Percentiles rank a stretch among this genome's conserved stretches.
Evolutionary conservation across 2,329 filamentous ascomycete genomes (phyloP).

Genomic region (Diaporthe ilicicola): DNA sequence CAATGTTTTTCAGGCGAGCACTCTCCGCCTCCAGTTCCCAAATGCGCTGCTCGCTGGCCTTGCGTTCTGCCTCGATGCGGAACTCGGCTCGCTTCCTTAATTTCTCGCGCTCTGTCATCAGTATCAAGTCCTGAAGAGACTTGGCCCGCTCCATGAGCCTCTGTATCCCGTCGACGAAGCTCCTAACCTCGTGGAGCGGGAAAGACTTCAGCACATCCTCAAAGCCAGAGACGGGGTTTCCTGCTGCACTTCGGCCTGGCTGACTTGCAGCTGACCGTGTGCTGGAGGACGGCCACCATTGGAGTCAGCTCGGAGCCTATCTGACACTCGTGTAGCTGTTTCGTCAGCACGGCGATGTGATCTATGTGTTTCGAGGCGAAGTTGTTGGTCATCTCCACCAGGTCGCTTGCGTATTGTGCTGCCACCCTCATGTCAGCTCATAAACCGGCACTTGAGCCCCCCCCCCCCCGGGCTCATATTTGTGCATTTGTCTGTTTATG

Average conservation of each 20-base stretch:
- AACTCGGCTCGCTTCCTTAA: background rate
- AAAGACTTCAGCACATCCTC: slow-evolving; percentile 10
- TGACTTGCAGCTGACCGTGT: background rate
- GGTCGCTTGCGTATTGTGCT: slow-evolving; percentile 19
- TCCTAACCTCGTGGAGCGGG: background rate
- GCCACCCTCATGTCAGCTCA: background rate
- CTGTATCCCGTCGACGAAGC: slow-evolving; percentile 11
- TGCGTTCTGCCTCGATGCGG: slow-evolving; percentile 2
- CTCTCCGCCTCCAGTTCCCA: background rate
- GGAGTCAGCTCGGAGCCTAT: background rate
- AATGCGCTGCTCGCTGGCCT: background rate
- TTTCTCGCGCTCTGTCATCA: slow-evolving; percentile 11
- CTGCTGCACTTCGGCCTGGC: background rate
- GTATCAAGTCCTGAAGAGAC: slow-evolving; percentile 15
- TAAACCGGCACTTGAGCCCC: too few relatives aligned
- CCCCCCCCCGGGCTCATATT: background rate
- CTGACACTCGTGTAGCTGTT: background rate
- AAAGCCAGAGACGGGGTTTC: background rate
- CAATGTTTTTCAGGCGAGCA: background rate
- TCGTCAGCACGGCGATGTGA: background rate
- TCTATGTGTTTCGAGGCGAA: slow-evolving; percentile 4
- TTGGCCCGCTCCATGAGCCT: slow-evolving; percentile 15
- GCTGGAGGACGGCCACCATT: background rate
- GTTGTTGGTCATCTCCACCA: slow-evolving; percentile 20
- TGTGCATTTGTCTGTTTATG: slow-evolving; percentile 23